These are phyloP conservation scores for Ophiognomonia clavigignenti-juglandacearum DNA, from an alignment of 2,329 filamentous ascomycete genomes.

Conservation along the genomic window DNA sequence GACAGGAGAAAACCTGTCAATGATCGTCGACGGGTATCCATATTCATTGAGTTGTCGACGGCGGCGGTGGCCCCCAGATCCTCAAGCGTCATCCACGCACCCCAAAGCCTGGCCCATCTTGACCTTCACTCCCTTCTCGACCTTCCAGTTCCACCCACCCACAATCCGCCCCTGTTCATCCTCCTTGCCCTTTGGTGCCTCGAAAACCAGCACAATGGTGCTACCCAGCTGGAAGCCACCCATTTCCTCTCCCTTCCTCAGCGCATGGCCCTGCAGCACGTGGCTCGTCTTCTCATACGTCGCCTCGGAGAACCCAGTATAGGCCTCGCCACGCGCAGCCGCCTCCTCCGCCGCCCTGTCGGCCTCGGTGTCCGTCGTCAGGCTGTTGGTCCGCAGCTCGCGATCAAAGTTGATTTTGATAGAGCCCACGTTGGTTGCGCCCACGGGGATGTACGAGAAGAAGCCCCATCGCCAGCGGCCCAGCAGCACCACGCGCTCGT, in stretches of 20 bases:
- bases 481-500: slow-evolving; percentile 90
- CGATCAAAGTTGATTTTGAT: slow-evolving; percentile 97
- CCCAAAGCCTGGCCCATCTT: slow-evolving; percentile 87
- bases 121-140: slow-evolving; percentile 82
- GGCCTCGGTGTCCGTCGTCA: slow-evolving; percentile 88
- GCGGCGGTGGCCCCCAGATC: neutral
- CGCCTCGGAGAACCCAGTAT: slow-evolving; percentile 89
- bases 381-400: slow-evolving; percentile 86
- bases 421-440: slow-evolving; percentile 93
- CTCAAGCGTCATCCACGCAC: slow-evolving; percentile 51
- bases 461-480: slow-evolving; percentile 96
- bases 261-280: slow-evolving; percentile 75
- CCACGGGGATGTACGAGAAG: slow-evolving; percentile 93
- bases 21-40: no score
- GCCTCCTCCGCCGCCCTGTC: slow-evolving; percentile 82
- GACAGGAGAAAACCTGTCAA: no score
- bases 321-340: slow-evolving; percentile 68
- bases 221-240: slow-evolving; percentile 95
- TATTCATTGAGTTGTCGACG: no score
- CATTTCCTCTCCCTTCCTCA: slow-evolving; percentile 92
- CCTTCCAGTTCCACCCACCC: slow-evolving; percentile 77
- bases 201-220: slow-evolving; percentile 93
- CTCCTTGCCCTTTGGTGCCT: slow-evolving; percentile 71
- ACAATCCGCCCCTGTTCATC: slow-evolving; percentile 42
- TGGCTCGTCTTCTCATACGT: slow-evolving; percentile 75